Percentiles rank a stretch among this genome's conserved stretches.
These are phyloP conservation scores for Leccinum subgranulosum DNA, from an alignment of 768 basidiomycete species.

Conservation along the genomic window DNA sequence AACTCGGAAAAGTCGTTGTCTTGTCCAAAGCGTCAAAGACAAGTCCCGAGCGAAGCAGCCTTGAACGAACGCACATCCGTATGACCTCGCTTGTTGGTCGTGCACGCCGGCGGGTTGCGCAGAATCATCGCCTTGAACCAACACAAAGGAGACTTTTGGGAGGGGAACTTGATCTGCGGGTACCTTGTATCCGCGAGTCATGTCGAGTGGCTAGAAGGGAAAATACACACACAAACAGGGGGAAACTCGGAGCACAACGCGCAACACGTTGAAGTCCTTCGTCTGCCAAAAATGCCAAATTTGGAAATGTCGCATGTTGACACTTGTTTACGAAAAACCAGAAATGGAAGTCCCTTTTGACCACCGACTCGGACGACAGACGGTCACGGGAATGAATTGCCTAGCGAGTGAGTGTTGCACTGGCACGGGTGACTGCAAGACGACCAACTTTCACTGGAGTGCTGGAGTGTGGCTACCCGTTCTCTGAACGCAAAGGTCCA, in stretches of 20 bases:
- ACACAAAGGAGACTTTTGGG: constrained; percentile 66
- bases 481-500: neutral
- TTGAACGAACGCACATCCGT: constrained; percentile 61
- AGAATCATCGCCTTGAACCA: constrained; percentile 61
- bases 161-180: constrained; percentile 39
- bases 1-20: constrained; percentile 72
- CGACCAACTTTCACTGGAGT: neutral
- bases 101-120: constrained; percentile 61
- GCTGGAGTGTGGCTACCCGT: neutral
- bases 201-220: constrained; percentile 12
- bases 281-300: constrained; percentile 14
- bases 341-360: constrained; percentile 11
- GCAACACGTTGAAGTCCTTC: constrained; percentile 9
- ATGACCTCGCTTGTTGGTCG: constrained; percentile 60
- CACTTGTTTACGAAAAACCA: constrained; percentile 7
- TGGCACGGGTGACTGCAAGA: neutral
- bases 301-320: constrained; percentile 15
- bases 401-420: neutral
- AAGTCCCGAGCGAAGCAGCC: neutral
- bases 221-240: constrained; percentile 11
- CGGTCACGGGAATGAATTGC: too few relatives aligned
- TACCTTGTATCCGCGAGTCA: constrained; percentile 39
- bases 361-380: too few relatives aligned
- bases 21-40: constrained; percentile 28
- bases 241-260: constrained; percentile 7